These are phyloP conservation scores for Leptomonas pyrrhocoris DNA, from an alignment of 208 protist species.

Conservation along the genomic window DNA sequence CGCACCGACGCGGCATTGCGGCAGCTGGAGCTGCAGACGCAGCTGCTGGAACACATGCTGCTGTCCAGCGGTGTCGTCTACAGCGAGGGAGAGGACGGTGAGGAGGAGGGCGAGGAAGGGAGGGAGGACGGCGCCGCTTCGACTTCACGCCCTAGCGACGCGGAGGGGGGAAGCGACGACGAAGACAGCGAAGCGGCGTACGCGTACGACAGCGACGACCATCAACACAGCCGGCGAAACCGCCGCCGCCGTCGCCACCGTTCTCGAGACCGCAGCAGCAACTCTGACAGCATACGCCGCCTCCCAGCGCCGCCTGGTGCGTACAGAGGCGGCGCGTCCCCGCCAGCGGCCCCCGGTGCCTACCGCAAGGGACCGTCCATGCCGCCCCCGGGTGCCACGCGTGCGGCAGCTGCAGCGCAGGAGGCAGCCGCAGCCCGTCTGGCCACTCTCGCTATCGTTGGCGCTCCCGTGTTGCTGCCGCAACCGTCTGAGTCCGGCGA, in stretches of 20 bases:
- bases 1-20: conserved; percentile 45
- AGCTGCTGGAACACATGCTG: conserved; percentile 79
- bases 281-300: neutral
- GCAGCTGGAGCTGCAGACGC: conserved; percentile 65
- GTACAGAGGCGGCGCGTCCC: neutral
- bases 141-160: neutral
- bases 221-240: neutral
- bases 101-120: conserved; percentile 22
- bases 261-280: neutral
- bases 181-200: conserved; percentile 4
- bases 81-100: conserved; percentile 16
- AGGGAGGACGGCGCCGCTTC: neutral
- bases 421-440: conserved; percentile 19
- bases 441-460: conserved; percentile 25
- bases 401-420: conserved; percentile 17
- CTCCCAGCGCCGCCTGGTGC: neutral
- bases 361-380: conserved; percentile 21
- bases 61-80: conserved; percentile 25
- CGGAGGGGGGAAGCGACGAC: neutral
- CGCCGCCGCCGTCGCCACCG: conserved; percentile 3
- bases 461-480: conserved; percentile 24
- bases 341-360: conserved; percentile 12
- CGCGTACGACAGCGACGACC: conserved; percentile 5
- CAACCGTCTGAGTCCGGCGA: conserved; percentile 11
- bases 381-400: conserved; percentile 13